A percentile compares a stretch with the other conserved stretches of the same genome.
Conservation (phyloP, 257 asterid species). For the Scutellaria minor region DNA sequence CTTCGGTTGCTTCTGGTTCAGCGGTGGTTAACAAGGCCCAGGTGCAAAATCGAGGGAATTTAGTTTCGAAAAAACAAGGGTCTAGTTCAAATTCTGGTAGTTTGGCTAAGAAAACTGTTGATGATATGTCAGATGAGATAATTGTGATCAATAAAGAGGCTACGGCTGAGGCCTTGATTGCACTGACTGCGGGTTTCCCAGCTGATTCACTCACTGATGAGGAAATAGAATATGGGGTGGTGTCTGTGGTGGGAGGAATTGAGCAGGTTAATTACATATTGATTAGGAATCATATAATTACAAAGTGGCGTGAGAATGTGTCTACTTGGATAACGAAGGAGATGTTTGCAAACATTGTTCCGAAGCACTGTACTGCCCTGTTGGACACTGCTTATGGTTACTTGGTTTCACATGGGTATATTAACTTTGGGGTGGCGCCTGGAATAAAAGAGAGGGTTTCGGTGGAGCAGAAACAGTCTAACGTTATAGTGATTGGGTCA, state of each 20-base stretch:
- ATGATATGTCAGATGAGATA: conserved; percentile 79
- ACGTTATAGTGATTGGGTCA: conserved; percentile 85
- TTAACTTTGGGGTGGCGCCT: conserved; percentile 91
- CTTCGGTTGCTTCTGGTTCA: conserved; percentile 47
- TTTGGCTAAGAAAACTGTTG: conserved; percentile 39
- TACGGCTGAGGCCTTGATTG: conserved; percentile 86
- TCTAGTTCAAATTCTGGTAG: conserved; percentile 35
- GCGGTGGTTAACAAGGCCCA: conserved; percentile 42
- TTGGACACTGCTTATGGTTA: conserved; percentile 73
- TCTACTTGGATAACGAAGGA: conserved; percentile 79
- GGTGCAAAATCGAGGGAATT: conserved; percentile 40
- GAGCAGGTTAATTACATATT: conserved; percentile 94
- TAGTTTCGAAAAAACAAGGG: conserved; percentile 31
- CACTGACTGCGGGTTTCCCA: conserved; percentile 89
- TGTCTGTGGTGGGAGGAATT: conserved; percentile 84
- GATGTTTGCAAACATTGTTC: conserved; percentile 71
- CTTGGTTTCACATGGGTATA: conserved; percentile 80
- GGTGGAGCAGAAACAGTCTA: conserved; percentile 53
- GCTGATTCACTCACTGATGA: conserved; percentile 93
- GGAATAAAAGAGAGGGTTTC: conserved; percentile 65
- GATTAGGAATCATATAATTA: conserved; percentile 79
- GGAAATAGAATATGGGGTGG: conserved; percentile 90
- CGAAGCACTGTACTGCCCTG: conserved; percentile 63
- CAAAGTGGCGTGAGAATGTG: conserved; percentile 87
- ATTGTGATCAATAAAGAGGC: conserved; percentile 92